Conservation (phyloP, 2,329 filamentous ascomycete genomes). For the Epichloe sylvatica region DNA sequence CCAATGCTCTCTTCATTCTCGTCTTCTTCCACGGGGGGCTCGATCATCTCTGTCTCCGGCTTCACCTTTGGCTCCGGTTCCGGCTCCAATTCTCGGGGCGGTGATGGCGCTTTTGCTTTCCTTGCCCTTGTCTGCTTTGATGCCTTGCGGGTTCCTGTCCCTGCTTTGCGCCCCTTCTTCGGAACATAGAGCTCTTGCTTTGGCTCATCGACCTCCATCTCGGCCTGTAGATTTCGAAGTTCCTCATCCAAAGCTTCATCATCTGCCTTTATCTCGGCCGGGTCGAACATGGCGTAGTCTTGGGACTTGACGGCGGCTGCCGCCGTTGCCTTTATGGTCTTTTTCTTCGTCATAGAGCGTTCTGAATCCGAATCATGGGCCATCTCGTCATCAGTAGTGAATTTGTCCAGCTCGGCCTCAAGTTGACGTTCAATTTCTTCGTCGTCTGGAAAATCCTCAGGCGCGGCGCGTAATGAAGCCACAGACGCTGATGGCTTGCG, state of each 20-base stretch:
- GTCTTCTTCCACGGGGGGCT: conserved; percentile 11
- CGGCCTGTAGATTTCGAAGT: conserved; percentile 32
- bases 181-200: conserved; percentile 29
- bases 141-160: conserved; percentile 32
- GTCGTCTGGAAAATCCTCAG: conserved; percentile 39
- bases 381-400: conserved; percentile 37
- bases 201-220: conserved; percentile 29
- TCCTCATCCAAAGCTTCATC: conserved; percentile 39
- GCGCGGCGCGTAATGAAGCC: conserved; percentile 25
- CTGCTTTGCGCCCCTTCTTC: conserved; percentile 42
- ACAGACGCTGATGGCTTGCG: conserved; percentile 34
- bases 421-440: conserved; percentile 53
- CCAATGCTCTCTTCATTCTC: conserved; percentile 17
- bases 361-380: conserved; percentile 33
- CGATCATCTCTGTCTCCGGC: conserved; percentile 7
- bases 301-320: conserved; percentile 18
- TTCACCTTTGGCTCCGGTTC: conserved; percentile 5
- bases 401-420: conserved; percentile 48
- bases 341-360: conserved; percentile 18
- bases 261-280: conserved; percentile 28
- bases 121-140: conserved; percentile 37
- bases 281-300: conserved; percentile 40
- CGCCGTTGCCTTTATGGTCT: conserved; percentile 15
- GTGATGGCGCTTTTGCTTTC: conserved; percentile 25
- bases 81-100: background rate